Evolutionary conservation across 257 asterid species (phyloP), one percentile per base, ranked within the genome.

Genomic region (Solanum sejunctum): DNA sequence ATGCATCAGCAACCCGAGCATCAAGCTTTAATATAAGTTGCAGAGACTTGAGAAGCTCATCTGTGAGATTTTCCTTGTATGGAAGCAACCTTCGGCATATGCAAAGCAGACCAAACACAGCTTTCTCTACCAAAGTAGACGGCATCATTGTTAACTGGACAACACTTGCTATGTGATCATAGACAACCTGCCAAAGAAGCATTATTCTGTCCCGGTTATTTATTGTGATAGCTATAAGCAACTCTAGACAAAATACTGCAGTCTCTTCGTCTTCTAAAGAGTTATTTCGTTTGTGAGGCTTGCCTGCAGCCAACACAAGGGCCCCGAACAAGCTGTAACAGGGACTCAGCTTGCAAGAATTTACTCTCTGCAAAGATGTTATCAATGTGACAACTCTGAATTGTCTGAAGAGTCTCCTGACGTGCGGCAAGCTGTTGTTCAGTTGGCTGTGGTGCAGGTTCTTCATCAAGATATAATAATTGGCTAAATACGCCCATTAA

Each of bases 1-100:
- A 96, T 69, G 94, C 95, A 85, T 96, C 99, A 51, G 99, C 98
- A 67, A 96, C 99, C 86, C 98, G 94, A 55, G 99, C 98, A 88
- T 96, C 98, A 23, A 96, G 98, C 87, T 94, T 96, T 88, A 96
- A 85, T 3, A 96, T 88, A 52, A 96, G 92, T 84, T 93, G 99
- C 89, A 94, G 90, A 45, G 99, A 92, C 90, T 90, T 93, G 85
- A 95, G 93, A 86, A 95, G 98, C 88, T 93, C 97, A 36, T 95
- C 99, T 0, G 98, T 91, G 49, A 95, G 89, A 89, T 93, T 93
- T 87, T 95, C 98, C 86, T 94, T 94, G 90, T 95, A 95, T 21
- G 99, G 99, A 84, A 95, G 98, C 86, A 95, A 87, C 18, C 98
- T 91, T 87, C 92, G 98, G 90, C 98, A 94, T 84, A 95, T 94